Evolutionary conservation across 495 filamentous ascomycete species (phyloP).

Genomic region (Penicillium waksmanii): DNA sequence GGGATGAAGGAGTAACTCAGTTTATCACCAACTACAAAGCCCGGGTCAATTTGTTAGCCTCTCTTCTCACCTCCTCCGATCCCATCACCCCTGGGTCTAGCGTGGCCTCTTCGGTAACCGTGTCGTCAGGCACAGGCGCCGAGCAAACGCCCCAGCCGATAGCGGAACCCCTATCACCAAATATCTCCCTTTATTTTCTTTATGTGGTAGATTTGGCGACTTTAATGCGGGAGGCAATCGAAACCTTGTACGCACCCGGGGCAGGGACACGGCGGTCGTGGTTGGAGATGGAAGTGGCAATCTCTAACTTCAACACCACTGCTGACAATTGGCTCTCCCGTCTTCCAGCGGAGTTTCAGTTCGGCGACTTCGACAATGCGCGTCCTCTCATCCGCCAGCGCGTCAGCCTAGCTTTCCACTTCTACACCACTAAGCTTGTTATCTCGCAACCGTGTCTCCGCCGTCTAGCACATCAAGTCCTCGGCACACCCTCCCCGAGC

Average conservation of each 20-base stretch:
- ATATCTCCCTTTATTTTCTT: slow-evolving; percentile 27
- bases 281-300: slow-evolving; percentile 27
- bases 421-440: slow-evolving; percentile 58
- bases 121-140: slow-evolving; percentile 1
- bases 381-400: slow-evolving; percentile 38
- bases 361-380: slow-evolving; percentile 14
- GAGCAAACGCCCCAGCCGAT: slow-evolving; percentile 7
- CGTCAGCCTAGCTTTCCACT: slow-evolving; percentile 51
- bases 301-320: slow-evolving; percentile 22
- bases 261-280: slow-evolving; percentile 22
- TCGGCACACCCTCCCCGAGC: slow-evolving; percentile 3
- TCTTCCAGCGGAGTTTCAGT: slow-evolving; percentile 35
- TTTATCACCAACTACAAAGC: slow-evolving; percentile 34
- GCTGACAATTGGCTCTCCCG: slow-evolving; percentile 31
- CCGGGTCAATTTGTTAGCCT: slow-evolving; percentile 27
- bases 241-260: slow-evolving; percentile 28
- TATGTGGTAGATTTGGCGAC: slow-evolving; percentile 30
- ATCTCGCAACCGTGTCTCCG: slow-evolving; percentile 63
- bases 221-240: slow-evolving; percentile 28
- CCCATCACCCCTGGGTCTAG: slow-evolving; percentile 5
- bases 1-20: slow-evolving; percentile 29
- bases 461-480: slow-evolving; percentile 34
- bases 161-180: slow-evolving; percentile 19
- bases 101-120: neutral
- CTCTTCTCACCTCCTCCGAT: slow-evolving; percentile 20